Base-by-base conservation (phyloP, 768 basidiomycete species). In the Trametes punicea region DNA sequence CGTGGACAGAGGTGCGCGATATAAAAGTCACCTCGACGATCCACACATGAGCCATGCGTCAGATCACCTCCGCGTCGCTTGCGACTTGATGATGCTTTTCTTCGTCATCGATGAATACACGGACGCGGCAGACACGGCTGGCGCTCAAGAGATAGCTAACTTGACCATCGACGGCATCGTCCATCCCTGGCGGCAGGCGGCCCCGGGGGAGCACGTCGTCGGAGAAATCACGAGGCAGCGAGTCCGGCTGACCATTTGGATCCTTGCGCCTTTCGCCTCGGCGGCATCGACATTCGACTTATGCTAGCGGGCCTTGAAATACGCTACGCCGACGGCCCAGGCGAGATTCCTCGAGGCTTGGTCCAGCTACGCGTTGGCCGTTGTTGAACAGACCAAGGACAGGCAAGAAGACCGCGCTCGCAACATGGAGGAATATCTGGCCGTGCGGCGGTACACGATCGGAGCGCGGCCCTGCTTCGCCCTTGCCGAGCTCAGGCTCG, bases 401-500 rank as follows among this genome's bases (percentile, higher is more conserved):
- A 55, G 69, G 1, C 57, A 57, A 3, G 15, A 39, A 8, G 36
- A 57, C 9, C 42, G 38, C 10, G 20, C 60, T 16, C 65, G 63
- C 27, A 50, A 29, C 38, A 50, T 68, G n/a, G 67, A 67, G 8
- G 51, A 53, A 7, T 69, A 67, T 57, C 31, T 70, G 25, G 39
- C 29, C 10, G 51, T 63, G 23, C 60, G 70, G 20, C 64, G 70
- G 18, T 46, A 62, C 7, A 67, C 57, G 29, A 59, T 64, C 31
- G 69, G 66, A 9, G 56, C 62, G 23, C 46, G 56, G 29, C 64
- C 69, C 11, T 65, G 60, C 25, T 67, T 64, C 45, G 57, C 63
- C 2, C 39, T 64, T 15, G 40, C 61, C 25, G 62, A 64, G 20
- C 74, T 83, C 36, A 79, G 77, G 41, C 75, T 84, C 45, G 80